Conservation (phyloP, 805 yeast species). For the Saturnispora zaruensis region DNA sequence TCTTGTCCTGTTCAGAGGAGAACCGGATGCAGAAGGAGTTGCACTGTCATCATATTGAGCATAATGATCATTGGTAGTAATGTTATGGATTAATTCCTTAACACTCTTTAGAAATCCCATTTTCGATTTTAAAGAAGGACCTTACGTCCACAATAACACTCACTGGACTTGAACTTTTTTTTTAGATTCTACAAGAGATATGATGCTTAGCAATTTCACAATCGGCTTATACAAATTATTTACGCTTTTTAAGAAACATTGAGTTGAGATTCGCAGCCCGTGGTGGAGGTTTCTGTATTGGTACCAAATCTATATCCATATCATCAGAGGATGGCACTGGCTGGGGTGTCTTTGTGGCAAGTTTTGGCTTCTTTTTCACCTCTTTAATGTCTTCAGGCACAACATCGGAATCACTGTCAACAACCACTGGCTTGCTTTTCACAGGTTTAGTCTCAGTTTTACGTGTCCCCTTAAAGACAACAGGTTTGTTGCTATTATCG, state of each 20-base stretch:
- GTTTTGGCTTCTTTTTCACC: no score
- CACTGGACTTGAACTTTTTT: not conserved
- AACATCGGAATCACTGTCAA: not conserved
- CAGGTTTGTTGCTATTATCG: constrained; percentile 1
- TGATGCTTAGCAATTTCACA: not conserved
- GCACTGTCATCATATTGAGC: constrained; percentile 40
- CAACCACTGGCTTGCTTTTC: not conserved
- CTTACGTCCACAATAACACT: not conserved
- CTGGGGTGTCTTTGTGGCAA: not conserved
- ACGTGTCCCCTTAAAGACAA: not conserved
- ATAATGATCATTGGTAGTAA: constrained; percentile 52
- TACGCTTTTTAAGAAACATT: constrained; percentile 1
- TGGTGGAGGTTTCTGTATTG: constrained; percentile 1
- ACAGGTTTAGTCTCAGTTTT: not conserved
- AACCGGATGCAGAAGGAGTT: constrained; percentile 23
- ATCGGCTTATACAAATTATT: not conserved
- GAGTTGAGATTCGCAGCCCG: not conserved
- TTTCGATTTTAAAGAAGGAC: not conserved
- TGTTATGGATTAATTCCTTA: constrained; percentile 36
- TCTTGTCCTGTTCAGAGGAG: constrained; percentile 20
- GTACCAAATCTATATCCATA: not conserved
- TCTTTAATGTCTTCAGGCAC: not conserved
- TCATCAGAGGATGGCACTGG: not conserved
- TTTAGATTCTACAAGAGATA: not conserved
- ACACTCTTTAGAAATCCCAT: constrained; percentile 27